These are phyloP conservation scores for Saccharomyces pastorianus DNA, from an alignment of 1,139 yeast genomes.

Conservation along the genomic window DNA sequence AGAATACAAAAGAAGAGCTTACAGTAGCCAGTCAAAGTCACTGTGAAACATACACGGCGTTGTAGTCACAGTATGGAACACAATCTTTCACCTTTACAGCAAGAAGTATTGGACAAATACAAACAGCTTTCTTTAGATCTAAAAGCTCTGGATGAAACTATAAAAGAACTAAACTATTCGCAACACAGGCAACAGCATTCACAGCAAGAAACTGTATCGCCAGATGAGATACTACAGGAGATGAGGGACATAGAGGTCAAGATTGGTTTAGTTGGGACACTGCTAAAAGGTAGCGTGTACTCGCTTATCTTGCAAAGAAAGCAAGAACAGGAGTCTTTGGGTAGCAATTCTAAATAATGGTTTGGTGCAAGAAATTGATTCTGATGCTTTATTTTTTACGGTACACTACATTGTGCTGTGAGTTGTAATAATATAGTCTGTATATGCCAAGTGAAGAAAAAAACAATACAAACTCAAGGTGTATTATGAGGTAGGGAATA, in stretches of 20 bases:
- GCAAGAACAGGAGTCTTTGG: conserved; percentile 13
- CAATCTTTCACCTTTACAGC: conserved; percentile 19
- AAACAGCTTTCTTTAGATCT: conserved; percentile 20
- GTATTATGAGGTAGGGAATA: neutral
- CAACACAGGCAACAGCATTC: neutral
- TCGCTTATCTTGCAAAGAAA: conserved; percentile 41
- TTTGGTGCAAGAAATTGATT: neutral
- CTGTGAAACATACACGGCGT: neutral
- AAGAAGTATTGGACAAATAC: conserved; percentile 26
- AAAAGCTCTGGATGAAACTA: conserved; percentile 24
- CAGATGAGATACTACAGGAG: conserved; percentile 27
- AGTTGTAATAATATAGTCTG: neutral
- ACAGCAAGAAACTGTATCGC: conserved; percentile 12
- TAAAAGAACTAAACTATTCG: conserved; percentile 20
- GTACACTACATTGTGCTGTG: neutral
- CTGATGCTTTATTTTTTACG: neutral
- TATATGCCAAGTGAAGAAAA: conserved; percentile 6
- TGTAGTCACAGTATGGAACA: neutral
- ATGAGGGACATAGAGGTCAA: conserved; percentile 53
- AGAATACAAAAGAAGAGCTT: neutral
- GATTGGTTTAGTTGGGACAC: conserved; percentile 56
- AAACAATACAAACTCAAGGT: conserved; percentile 9
- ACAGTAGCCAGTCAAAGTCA: neutral
- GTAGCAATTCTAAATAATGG: neutral
- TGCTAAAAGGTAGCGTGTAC: conserved; percentile 64